A percentile compares a stretch with the other conserved stretches of the same genome.
These are phyloP conservation scores for Colletotrichum cordylinicola DNA, from an alignment of 2,329 filamentous ascomycete genomes.

Conservation along the genomic window DNA sequence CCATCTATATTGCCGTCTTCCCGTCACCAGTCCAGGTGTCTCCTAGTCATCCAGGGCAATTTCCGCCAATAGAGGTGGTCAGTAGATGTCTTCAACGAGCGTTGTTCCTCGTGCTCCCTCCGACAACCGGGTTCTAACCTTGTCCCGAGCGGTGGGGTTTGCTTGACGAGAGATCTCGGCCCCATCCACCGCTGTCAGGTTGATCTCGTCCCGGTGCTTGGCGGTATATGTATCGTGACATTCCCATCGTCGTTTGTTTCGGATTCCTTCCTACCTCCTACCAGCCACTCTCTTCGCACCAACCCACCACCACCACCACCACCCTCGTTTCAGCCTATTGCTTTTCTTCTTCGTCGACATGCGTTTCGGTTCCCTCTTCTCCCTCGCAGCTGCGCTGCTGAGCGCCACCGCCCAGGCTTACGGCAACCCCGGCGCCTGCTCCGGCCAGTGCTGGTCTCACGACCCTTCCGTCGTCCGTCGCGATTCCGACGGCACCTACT, in stretches of 20 bases:
- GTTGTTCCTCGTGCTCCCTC: neutral
- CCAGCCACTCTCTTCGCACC: neutral
- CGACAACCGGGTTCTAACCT: neutral
- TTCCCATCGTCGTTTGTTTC: neutral
- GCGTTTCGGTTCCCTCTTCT: slow-evolving; percentile 6
- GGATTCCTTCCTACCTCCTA: neutral
- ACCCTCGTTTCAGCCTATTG: neutral
- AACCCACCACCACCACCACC: neutral
- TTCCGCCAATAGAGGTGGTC: slow-evolving; percentile 1
- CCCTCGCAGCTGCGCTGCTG: slow-evolving; percentile 9
- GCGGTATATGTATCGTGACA: neutral
- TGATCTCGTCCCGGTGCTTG: neutral
- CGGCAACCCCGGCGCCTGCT: slow-evolving; percentile 40
- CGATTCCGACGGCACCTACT: slow-evolving; percentile 43
- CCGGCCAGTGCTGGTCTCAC: slow-evolving; percentile 40
- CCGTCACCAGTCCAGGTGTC: neutral
- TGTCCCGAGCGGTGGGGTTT: neutral
- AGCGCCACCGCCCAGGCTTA: slow-evolving; percentile 21
- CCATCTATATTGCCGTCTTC: slow-evolving; percentile 9
- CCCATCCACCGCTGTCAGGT: neutral
- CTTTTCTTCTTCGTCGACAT: neutral
- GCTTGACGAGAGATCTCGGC: neutral
- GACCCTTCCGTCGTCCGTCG: slow-evolving; percentile 45
- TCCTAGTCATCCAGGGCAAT: neutral
- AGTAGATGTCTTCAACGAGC: neutral